Evolutionary conservation across 305 asterid species (phyloP).

Genomic region (Rubia tinctorum): DNA sequence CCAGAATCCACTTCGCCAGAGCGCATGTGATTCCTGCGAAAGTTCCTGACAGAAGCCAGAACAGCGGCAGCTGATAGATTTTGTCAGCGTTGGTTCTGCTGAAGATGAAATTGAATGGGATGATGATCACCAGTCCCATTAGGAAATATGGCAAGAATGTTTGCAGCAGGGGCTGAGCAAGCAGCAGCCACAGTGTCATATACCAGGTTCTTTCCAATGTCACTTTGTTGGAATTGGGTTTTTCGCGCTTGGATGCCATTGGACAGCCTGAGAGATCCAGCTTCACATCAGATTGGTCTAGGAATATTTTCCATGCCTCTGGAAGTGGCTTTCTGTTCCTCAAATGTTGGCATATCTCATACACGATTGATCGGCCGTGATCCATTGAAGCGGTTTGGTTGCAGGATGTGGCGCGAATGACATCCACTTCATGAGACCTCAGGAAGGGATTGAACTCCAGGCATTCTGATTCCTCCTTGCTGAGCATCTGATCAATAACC

Average conservation of each 20-base stretch:
- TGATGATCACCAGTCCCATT: constrained; percentile 30
- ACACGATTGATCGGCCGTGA: constrained; percentile 60
- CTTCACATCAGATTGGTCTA: constrained; percentile 50
- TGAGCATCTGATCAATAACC: constrained; percentile 36
- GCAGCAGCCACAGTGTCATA: constrained; percentile 46
- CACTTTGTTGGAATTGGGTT: constrained; percentile 25
- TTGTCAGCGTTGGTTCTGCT: constrained; percentile 21
- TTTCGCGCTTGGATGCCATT: constrained; percentile 34
- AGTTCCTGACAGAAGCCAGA: constrained; percentile 49
- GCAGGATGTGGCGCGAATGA: constrained; percentile 52
- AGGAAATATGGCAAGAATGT: constrained; percentile 55
- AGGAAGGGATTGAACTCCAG: constrained; percentile 57
- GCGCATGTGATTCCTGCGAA: constrained; percentile 38
- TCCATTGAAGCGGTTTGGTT: constrained; percentile 60
- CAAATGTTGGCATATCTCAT: constrained; percentile 56
- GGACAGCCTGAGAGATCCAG: constrained; percentile 57
- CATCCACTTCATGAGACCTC: constrained; percentile 45
- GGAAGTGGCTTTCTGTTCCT: constrained; percentile 56
- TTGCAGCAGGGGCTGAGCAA: constrained; percentile 58
- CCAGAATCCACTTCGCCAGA: constrained; percentile 52
- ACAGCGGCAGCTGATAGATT: constrained; percentile 41
- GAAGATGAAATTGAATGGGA: constrained; percentile 37
- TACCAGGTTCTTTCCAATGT: constrained; percentile 61
- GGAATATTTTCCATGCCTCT: constrained; percentile 49
- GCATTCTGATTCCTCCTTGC: constrained; percentile 42